A percentile compares a stretch with the other conserved stretches of the same genome.
phyloP scores from a whole-genome alignment of 306 rosid genomes.

The Dicorynia guianensis region DNA sequence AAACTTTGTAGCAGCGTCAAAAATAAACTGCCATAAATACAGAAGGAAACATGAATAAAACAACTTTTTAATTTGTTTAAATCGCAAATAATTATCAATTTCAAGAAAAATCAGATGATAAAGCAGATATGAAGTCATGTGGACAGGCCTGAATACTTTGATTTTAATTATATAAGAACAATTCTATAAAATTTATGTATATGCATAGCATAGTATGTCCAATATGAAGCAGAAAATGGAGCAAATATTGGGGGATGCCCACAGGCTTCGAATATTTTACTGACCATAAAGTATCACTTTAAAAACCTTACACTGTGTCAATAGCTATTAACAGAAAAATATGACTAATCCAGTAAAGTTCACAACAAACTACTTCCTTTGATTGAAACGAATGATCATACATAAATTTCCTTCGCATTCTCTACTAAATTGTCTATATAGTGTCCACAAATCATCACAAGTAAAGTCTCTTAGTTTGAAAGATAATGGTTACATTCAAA shows the following conservation, averaged over 20 bases:
- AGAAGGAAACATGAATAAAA: slow-evolving; percentile 22
- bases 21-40: slow-evolving; percentile 62
- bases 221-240: background rate
- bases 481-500: background rate
- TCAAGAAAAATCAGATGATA: slow-evolving; percentile 13
- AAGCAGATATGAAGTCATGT: background rate
- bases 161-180: background rate
- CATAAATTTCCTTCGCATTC: slow-evolving; percentile 2
- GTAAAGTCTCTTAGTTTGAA: background rate
- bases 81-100: background rate
- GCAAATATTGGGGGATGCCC: background rate
- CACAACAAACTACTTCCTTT: background rate
- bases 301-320: background rate
- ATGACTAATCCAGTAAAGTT: background rate
- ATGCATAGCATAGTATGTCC: background rate
- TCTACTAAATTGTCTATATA: background rate
- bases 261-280: background rate
- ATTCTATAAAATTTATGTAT: background rate
- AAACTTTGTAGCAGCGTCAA: slow-evolving; percentile 64
- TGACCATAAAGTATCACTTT: background rate
- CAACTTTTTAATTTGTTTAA: slow-evolving; percentile 15
- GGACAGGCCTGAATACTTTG: background rate
- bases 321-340: background rate
- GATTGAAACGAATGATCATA: background rate
- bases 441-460: too few species aligned